phyloP scores from a whole-genome alignment of 2,329 filamentous ascomycete genomes.

The Dactylellina leptospora region DNA sequence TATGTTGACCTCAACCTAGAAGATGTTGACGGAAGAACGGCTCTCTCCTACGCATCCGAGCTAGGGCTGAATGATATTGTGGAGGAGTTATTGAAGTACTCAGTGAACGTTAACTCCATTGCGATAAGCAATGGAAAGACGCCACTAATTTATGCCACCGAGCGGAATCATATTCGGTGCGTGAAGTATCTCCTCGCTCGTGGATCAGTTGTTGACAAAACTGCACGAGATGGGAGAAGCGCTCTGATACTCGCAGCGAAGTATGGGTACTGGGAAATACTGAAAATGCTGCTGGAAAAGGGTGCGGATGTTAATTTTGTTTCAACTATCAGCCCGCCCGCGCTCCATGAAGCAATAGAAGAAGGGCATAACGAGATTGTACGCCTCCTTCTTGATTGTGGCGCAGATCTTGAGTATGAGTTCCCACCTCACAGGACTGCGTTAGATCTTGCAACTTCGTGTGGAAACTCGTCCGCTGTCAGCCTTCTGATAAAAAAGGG shows the following conservation, averaged over 20 bases:
- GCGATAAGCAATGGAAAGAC: constrained; percentile 4
- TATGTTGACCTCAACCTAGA: constrained; percentile 5
- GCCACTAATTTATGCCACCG: constrained; percentile 27
- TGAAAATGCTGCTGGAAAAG: constrained; percentile 15
- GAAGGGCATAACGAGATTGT: constrained; percentile 19
- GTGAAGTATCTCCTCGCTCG: constrained; percentile 13
- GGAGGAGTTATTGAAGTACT: constrained; percentile 2
- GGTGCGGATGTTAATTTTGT: constrained; percentile 14
- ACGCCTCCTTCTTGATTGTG: constrained; percentile 11
- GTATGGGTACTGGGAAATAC: constrained; percentile 4
- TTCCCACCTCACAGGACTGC: constrained; percentile 6
- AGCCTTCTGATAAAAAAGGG: constrained; percentile 3
- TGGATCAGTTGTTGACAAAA: no score
- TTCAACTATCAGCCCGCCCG: neutral
- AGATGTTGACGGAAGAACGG: constrained; percentile 30
- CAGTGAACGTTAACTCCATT: constrained; percentile 6
- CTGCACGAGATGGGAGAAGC: constrained; percentile 14
- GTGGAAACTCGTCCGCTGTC: neutral
- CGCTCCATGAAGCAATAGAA: constrained; percentile 28
- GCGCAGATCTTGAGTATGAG: constrained; percentile 15
- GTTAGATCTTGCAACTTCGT: constrained; percentile 25
- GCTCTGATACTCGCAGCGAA: constrained; percentile 18
- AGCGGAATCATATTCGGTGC: constrained; percentile 11
- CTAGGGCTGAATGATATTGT: no score
- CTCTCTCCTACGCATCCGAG: constrained; percentile 26